Base-by-base conservation (phyloP, 1,139 yeast genomes). In the Eremothecium cymbalariae region DNA sequence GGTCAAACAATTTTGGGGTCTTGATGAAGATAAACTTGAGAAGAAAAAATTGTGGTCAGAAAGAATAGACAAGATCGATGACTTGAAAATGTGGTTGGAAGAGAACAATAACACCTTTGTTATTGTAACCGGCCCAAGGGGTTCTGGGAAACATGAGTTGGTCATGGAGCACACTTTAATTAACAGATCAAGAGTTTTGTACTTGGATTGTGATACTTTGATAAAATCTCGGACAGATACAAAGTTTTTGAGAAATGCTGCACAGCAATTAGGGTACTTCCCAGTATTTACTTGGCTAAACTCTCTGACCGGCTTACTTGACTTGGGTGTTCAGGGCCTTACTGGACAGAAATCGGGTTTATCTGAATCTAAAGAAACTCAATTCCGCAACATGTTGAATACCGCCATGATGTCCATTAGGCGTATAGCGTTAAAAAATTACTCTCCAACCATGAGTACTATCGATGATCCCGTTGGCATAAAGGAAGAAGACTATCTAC, bases 231-330 rank as follows among this genome's bases (percentile, higher is more conserved):
- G 95, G 47, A 74, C 78, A 17, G 96, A 86, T 41, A 67, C 79
- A 2, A 69, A 70, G 18, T 75, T 85, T 44, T 63, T 90, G 34
- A 70, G 72, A 39, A 69, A 70, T 31, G 72, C 86, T 8, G 86
- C 97, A 0, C 63, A 62, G 24, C 88, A 84, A 53, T 55, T 86
- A 23, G 97, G 98, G 1, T 90, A 90, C 57, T 84, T 74, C 64
- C 98, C 98, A 0, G 79, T 85, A 3, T 90, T 90, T 57, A 83
- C 95, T 8, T 90, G 97, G 95, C 64, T 88, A 43, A 85, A 84
- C 53, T 73, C 83, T 4, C 63, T 88, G 16, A 75, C 95, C 0
- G 75, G 76, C 42, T 79, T 86, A 42, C 63, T 85, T 35, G 98
- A 90, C 59, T 68, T 93, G 47, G 86, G 78, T 36, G 82, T 83